phyloP scores from a whole-genome alignment of 2,329 filamentous ascomycete genomes.

The Berkeleyomyces basicola region DNA sequence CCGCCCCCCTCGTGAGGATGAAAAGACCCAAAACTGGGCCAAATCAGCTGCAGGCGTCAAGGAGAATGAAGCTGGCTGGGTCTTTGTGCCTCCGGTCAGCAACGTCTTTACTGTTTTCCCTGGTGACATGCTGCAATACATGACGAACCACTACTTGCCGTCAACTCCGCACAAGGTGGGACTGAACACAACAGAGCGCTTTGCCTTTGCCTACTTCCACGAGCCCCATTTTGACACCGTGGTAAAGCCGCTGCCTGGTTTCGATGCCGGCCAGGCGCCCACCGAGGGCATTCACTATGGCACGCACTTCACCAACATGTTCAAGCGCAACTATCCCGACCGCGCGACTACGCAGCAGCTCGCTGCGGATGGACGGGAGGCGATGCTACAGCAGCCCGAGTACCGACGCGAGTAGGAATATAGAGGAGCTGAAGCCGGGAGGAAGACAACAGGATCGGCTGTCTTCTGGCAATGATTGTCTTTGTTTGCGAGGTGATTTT shows the following conservation, averaged over 20 bases:
- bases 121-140: conserved; percentile 35
- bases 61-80: conserved; percentile 30
- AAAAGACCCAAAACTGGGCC: conserved; percentile 30
- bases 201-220: conserved; percentile 34
- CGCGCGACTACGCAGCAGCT: conserved; percentile 27
- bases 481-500: neutral
- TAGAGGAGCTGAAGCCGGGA: neutral
- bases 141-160: conserved; percentile 28
- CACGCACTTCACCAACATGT: conserved; percentile 37
- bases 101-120: conserved; percentile 34
- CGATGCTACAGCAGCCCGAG: conserved; percentile 16
- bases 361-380: conserved; percentile 20
- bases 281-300: conserved; percentile 31
- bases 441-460: neutral
- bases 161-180: conserved; percentile 35
- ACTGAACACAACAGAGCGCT: conserved; percentile 30
- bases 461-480: neutral
- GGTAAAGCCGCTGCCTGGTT: conserved; percentile 26
- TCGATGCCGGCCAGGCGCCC: conserved; percentile 20
- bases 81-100: conserved; percentile 29
- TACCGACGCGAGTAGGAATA: conserved; percentile 16
- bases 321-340: conserved; percentile 31
- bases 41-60: conserved; percentile 27
- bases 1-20: conserved; percentile 25
- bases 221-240: conserved; percentile 32